A percentile compares a stretch with the other conserved stretches of the same genome.
Conservation (phyloP, 257 asterid genomes). For the Anisodus acutangulus region DNA sequence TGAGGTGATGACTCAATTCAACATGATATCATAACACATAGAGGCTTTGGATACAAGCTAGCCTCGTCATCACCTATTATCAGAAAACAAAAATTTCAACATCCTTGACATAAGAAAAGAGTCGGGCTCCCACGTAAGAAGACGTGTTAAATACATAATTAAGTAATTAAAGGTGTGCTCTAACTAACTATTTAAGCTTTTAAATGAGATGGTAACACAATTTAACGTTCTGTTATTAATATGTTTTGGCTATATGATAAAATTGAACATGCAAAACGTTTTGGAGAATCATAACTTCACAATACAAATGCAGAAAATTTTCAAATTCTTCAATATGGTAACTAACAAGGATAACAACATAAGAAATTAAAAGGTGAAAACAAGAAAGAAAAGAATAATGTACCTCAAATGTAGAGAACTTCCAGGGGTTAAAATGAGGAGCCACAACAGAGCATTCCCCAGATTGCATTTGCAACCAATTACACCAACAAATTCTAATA, state of each 20-base stretch:
- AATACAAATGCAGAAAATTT: too few relatives aligned
- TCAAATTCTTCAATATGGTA: too few relatives aligned
- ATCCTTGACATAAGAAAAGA: not conserved
- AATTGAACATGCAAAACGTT: not conserved
- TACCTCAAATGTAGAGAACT: constrained; percentile 52
- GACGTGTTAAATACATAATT: not conserved
- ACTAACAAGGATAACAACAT: too few relatives aligned
- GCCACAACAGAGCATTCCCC: constrained; percentile 52
- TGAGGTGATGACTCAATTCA: not conserved
- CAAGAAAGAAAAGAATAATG: not conserved
- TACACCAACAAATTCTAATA: constrained; percentile 27
- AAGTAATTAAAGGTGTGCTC: not conserved
- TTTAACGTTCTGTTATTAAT: not conserved
- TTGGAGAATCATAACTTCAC: too few relatives aligned
- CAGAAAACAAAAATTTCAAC: not conserved
- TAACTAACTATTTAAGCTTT: not conserved
- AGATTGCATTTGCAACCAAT: constrained; percentile 47
- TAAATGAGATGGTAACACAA: not conserved
- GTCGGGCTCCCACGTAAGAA: not conserved
- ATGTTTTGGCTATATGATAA: too few relatives aligned
- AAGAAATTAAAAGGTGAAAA: not conserved
- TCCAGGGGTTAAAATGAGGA: constrained; percentile 46
- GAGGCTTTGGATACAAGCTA: not conserved
- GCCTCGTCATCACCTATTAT: not conserved
- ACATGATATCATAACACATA: not conserved